phyloP scores from a whole-genome alignment of 192 early-diverging fungal genomes.

The Umbelopsis vinacea region DNA sequence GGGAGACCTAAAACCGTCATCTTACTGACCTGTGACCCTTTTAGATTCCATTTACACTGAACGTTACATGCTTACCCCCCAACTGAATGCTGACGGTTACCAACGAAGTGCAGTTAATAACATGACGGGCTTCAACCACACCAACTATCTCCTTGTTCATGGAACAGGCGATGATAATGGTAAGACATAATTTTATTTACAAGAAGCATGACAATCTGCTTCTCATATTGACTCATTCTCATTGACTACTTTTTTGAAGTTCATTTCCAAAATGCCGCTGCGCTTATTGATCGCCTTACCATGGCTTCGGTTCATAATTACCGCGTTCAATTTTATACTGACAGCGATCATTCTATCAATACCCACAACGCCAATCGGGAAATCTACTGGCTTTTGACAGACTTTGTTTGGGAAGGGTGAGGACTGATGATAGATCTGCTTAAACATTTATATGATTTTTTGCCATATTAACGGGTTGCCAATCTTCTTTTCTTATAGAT shows the following conservation, averaged over 20 bases:
- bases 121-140: slow-evolving; percentile 80
- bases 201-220: too few species aligned
- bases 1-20: not conserved
- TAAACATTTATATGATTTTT: not conserved
- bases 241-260: slow-evolving; percentile 48
- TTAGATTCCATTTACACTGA: slow-evolving; percentile 94
- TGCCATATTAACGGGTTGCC: not conserved
- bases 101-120: slow-evolving; percentile 71
- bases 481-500: slow-evolving; percentile 21
- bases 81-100: slow-evolving; percentile 81
- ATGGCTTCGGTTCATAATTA: slow-evolving; percentile 73
- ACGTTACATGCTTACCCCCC: slow-evolving; percentile 92
- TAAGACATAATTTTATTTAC: slow-evolving; percentile 16
- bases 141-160: slow-evolving; percentile 84
- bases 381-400: slow-evolving; percentile 44
- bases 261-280: slow-evolving; percentile 90
- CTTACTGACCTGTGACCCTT: not conserved
- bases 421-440: not conserved
- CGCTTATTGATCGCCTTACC: slow-evolving; percentile 79
- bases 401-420: slow-evolving; percentile 42
- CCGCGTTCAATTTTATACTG: slow-evolving; percentile 87
- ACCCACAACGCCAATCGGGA: slow-evolving; percentile 76
- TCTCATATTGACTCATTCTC: not conserved
- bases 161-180: slow-evolving; percentile 89
- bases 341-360: slow-evolving; percentile 88